Conservation (phyloP, 2,329 filamentous ascomycete species). For the Sphaerulina musiva region DNA sequence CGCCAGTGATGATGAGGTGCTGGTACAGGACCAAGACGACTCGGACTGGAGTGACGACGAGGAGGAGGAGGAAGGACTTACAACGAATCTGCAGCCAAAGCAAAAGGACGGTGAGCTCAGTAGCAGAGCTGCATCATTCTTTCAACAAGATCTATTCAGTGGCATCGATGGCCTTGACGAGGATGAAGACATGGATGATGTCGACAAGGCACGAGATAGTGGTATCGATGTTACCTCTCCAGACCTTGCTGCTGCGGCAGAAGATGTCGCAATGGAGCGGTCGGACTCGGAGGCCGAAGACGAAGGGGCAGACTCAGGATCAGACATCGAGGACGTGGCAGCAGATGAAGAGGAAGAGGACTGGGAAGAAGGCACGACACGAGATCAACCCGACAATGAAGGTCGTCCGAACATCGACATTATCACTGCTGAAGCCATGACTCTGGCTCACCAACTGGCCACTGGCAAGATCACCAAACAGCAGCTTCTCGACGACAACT, state of each 20-base stretch:
- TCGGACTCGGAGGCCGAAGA: constrained; percentile 11
- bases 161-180: constrained; percentile 61
- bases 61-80: constrained; percentile 41
- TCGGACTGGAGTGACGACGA: constrained; percentile 47
- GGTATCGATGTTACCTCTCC: constrained; percentile 35
- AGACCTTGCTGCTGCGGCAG: constrained; percentile 21
- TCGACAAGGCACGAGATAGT: constrained; percentile 41
- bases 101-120: constrained; percentile 57
- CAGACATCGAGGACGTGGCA: constrained; percentile 27
- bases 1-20: constrained; percentile 49
- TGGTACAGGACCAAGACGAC: constrained; percentile 53
- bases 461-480: constrained; percentile 72
- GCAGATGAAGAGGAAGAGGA: constrained; percentile 42
- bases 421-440: constrained; percentile 99
- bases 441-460: constrained; percentile 83
- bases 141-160: constrained; percentile 90
- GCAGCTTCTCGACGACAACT: constrained; percentile 82
- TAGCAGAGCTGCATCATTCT: constrained; percentile 79
- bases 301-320: constrained; percentile 22
- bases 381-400: constrained; percentile 36
- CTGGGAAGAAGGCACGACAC: constrained; percentile 58
- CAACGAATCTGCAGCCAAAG: constrained; percentile 54
- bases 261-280: constrained; percentile 18
- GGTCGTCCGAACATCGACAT: constrained; percentile 83
- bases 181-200: constrained; percentile 32